Base-by-base conservation (phyloP, 352 stramenopile genomes). In the Thraustotheca clavata region DNA sequence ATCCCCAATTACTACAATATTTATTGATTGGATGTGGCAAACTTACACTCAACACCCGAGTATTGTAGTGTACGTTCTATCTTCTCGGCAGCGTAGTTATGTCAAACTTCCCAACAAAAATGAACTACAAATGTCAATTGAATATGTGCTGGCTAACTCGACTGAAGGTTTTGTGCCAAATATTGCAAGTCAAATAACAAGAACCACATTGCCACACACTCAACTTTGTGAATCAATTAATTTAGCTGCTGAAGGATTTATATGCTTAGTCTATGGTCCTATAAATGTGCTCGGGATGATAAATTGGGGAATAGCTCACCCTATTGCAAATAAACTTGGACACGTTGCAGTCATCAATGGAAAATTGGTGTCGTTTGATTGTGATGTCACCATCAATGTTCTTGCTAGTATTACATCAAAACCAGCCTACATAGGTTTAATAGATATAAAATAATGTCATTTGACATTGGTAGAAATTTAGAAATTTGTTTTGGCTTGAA, bases 161-260 rank as follows among this genome's bases (percentile, higher is more conserved):
- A 11, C 43, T 24, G 11, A 26, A 11, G 24, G 43, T 3, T 18
- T 26, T 7, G 24, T 31, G 9, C 43, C 43, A 9, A 31, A 14
- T 8, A 52, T 52, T 9, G 50, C 50, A 2, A n/a, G 49, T 31
- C 50, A 60, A 60, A 49, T 60, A 16, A 60, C 50, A 29, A 14
- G 20, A 50, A 35, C 50, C 11, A 60, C 39, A 27, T n/a, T 38
- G 18, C 50, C 50, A 2, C 32, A 22, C 16, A 52, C 50, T 1
- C 50, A 50, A 3, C 38, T 35, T 29, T 60, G 50, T 35, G 50
- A 60, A 35, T 22, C 50, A 22, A 49, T 60, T 11, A 60, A 60
- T 35, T 27, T 60, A 14, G 50, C 50, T 9, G 12, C 50, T 31
- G 50, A 60, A 11, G 50, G 50, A 3, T 27, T 60, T 7, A 2